phyloP scores from a whole-genome alignment of 2,329 filamentous ascomycete species.

The Botryosphaeria dothidea region DNA sequence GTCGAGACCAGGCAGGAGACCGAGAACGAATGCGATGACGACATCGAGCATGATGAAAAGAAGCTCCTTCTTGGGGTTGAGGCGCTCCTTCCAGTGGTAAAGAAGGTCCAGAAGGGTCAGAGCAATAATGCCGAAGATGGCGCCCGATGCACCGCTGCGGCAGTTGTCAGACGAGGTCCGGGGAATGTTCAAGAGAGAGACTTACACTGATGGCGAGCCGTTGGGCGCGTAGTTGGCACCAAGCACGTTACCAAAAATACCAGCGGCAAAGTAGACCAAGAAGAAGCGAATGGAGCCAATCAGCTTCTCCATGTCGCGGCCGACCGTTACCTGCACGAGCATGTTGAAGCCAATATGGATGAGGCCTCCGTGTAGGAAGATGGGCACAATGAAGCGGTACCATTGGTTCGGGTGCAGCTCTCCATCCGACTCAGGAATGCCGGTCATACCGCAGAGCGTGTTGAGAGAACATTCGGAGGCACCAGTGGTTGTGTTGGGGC shows the following conservation, averaged over 20 bases:
- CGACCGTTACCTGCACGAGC: constrained; percentile 85
- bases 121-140: constrained; percentile 88
- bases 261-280: constrained; percentile 84
- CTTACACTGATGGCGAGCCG: constrained; percentile 65
- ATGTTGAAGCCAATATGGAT: constrained; percentile 97
- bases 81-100: constrained; percentile 85
- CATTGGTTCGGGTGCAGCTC: constrained; percentile 79
- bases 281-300: constrained; percentile 88
- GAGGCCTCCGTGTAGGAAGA: constrained; percentile 91
- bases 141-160: constrained; percentile 78
- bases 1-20: constrained; percentile 87
- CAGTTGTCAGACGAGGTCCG: not conserved
- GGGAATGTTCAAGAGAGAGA: not conserved
- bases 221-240: constrained; percentile 90
- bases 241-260: constrained; percentile 94
- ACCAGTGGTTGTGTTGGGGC: constrained; percentile 73
- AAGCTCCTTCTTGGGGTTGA: constrained; percentile 78
- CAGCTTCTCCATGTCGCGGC: constrained; percentile 85
- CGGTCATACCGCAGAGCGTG: constrained; percentile 80
- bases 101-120: constrained; percentile 85
- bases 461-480: constrained; percentile 69
- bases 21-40: constrained; percentile 85
- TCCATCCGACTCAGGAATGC: constrained; percentile 59
- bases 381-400: constrained; percentile 94
- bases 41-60: constrained; percentile 84